Conservation (phyloP, 768 basidiomycete species). For the Gymnopilus dilepis region DNA sequence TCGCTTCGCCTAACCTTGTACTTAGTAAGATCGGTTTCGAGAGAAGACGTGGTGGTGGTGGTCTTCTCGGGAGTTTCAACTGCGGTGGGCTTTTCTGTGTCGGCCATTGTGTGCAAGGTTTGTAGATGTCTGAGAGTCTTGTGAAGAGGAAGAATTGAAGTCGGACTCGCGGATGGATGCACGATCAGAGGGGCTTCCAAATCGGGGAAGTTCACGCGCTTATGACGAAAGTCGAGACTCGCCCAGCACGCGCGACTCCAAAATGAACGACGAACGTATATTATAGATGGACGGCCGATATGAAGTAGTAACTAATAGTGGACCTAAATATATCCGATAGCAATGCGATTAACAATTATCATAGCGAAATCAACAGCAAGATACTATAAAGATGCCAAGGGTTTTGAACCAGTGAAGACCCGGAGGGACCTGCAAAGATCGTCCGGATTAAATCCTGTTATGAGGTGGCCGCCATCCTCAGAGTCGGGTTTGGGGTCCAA, state of each 20-base stretch:
- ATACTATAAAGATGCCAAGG: slow-evolving; percentile 7
- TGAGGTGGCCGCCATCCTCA: slow-evolving; percentile 17
- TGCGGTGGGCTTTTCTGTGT: slow-evolving; percentile 53
- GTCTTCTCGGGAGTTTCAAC: slow-evolving; percentile 42
- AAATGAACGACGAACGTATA: background rate
- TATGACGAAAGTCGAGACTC: background rate
- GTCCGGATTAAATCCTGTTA: slow-evolving; percentile 29
- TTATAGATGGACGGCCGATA: background rate
- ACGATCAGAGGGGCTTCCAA: slow-evolving; percentile 25
- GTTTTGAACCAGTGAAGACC: slow-evolving; percentile 59
- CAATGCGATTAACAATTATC: slow-evolving; percentile 11
- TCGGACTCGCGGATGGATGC: slow-evolving; percentile 3
- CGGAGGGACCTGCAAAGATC: slow-evolving; percentile 55
- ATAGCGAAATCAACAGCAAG: slow-evolving; percentile 5
- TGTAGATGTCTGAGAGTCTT: slow-evolving; percentile 6
- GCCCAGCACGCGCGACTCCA: background rate
- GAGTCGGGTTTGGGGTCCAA: slow-evolving; percentile 34
- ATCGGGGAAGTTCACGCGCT: slow-evolving; percentile 26
- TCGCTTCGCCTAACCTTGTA: slow-evolving; percentile 67
- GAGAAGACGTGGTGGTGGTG: slow-evolving; percentile 59
- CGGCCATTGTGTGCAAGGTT: slow-evolving; percentile 56
- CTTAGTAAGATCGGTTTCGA: slow-evolving; percentile 82
- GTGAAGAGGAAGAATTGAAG: slow-evolving; percentile 9
- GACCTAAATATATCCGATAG: slow-evolving; percentile 6
- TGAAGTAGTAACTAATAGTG: background rate